Conservation (phyloP, 345 rosid genomes). For the Aquilaria sinensis region DNA sequence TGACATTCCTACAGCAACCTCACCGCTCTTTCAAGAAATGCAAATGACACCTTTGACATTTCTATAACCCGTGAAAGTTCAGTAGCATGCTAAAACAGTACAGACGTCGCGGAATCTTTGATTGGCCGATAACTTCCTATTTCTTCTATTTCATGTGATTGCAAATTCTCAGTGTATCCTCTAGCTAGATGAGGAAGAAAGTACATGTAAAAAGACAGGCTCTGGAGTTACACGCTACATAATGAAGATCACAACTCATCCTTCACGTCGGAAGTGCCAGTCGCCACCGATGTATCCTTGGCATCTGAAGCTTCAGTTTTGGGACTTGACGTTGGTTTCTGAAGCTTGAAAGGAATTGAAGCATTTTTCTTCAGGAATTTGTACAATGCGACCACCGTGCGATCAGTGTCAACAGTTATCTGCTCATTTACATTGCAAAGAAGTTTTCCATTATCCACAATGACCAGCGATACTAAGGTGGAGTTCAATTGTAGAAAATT, state of each 20-base stretch:
- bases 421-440: conserved; percentile 20
- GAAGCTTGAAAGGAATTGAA: conserved; percentile 87
- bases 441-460: background rate
- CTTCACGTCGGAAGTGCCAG: conserved; percentile 33
- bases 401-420: conserved; percentile 83
- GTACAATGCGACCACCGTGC: conserved; percentile 90
- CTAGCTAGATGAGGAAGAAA: too few relatives aligned
- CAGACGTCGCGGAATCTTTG: background rate
- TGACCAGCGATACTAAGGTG: background rate
- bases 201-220: background rate
- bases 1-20: too few relatives aligned
- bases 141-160: too few relatives aligned
- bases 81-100: background rate
- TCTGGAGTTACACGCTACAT: background rate
- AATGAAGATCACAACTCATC: conserved; percentile 65
- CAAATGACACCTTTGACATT: too few relatives aligned
- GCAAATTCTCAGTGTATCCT: too few relatives aligned
- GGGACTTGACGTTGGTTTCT: conserved; percentile 60
- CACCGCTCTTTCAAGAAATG: too few relatives aligned
- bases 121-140: too few relatives aligned
- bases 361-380: conserved; percentile 91
- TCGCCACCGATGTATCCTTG: conserved; percentile 22
- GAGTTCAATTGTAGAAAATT: background rate
- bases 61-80: too few relatives aligned
- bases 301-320: conserved; percentile 33